Conservation (phyloP, 805 yeast species). For the Suhomyces sp. region DNA sequence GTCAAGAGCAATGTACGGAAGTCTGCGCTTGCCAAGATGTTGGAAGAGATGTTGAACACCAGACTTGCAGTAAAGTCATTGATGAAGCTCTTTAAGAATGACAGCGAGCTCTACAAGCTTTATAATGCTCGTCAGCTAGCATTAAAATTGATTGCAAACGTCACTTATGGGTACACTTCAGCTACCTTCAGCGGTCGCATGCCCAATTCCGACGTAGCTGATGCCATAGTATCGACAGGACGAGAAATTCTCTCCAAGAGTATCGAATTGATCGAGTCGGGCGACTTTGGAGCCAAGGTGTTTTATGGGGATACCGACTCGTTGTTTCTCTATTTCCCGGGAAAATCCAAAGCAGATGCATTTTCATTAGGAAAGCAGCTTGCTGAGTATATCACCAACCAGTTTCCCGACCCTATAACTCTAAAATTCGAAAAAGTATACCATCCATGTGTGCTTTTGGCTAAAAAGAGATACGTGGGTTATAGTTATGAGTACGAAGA, state of each 20-base stretch:
- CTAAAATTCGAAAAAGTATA: constrained; percentile 92
- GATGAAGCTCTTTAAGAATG: constrained; percentile 51
- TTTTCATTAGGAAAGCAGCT: constrained; percentile 70
- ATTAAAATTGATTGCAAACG: constrained; percentile 86
- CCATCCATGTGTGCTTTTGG: constrained; percentile 75
- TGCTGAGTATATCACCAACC: constrained; percentile 57
- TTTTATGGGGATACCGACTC: constrained; percentile 98
- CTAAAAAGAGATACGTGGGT: constrained; percentile 92
- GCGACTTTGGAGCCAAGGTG: constrained; percentile 80
- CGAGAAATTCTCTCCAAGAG: constrained; percentile 78
- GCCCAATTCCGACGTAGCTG: constrained; percentile 96
- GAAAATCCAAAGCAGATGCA: constrained; percentile 72
- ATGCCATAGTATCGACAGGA: constrained; percentile 88
- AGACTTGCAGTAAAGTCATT: constrained; percentile 76
- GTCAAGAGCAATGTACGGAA: constrained; percentile 62
- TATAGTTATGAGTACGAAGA: constrained; percentile 61
- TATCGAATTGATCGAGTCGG: constrained; percentile 62
- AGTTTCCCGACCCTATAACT: constrained; percentile 76
- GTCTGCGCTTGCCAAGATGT: constrained; percentile 78
- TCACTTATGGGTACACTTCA: constrained; percentile 92
- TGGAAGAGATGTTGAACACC: constrained; percentile 76
- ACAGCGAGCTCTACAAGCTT: constrained; percentile 49
- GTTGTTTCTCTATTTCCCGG: constrained; percentile 85
- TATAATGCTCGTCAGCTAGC: constrained; percentile 82
- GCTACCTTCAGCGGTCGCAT: constrained; percentile 95